Evolutionary conservation across 75 land plant species (phyloP).

Genomic region (Pinus albicaulis): DNA sequence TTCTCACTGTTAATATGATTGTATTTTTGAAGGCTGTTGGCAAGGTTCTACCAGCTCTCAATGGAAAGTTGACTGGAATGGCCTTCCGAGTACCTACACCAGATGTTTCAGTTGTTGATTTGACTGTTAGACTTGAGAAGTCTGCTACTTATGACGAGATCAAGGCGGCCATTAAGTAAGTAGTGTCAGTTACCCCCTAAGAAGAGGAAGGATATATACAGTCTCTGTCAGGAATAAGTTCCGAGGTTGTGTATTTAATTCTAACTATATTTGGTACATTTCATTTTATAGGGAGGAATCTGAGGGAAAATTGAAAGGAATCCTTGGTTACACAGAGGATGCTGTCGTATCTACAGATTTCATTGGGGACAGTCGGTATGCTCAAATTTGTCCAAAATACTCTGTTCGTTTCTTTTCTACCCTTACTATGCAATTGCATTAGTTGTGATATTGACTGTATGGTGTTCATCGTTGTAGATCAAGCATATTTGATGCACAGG

Average conservation of each 20-base stretch:
- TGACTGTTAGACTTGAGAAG: constrained; percentile 82
- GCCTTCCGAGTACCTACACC: constrained; percentile 92
- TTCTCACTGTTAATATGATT: no score
- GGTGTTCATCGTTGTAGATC: constrained; percentile 35
- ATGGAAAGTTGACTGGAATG: constrained; percentile 89
- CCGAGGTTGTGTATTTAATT: no score
- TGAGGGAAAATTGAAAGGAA: constrained; percentile 46
- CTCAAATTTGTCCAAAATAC: no score
- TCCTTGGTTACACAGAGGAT: constrained; percentile 47
- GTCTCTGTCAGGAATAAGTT: no score
- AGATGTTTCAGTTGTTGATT: constrained; percentile 90
- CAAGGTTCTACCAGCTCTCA: constrained; percentile 60
- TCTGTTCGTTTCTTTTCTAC: background rate
- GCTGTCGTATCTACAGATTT: constrained; percentile 41
- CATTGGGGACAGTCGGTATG: constrained; percentile 22
- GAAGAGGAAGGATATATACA: no score
- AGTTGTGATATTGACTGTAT: no score
- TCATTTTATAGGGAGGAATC: constrained; percentile 22
- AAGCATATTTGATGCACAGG: constrained; percentile 96
- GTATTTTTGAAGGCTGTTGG: constrained; percentile 2
- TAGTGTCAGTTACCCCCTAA: no score
- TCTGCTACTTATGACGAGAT: constrained; percentile 62
- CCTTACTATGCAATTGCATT: background rate
- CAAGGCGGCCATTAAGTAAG: constrained; percentile 70
- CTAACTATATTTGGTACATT: no score